These are phyloP conservation scores for Chrysosporium keratinophilum DNA, from an alignment of 2,329 filamentous ascomycete genomes.

Conservation along the genomic window DNA sequence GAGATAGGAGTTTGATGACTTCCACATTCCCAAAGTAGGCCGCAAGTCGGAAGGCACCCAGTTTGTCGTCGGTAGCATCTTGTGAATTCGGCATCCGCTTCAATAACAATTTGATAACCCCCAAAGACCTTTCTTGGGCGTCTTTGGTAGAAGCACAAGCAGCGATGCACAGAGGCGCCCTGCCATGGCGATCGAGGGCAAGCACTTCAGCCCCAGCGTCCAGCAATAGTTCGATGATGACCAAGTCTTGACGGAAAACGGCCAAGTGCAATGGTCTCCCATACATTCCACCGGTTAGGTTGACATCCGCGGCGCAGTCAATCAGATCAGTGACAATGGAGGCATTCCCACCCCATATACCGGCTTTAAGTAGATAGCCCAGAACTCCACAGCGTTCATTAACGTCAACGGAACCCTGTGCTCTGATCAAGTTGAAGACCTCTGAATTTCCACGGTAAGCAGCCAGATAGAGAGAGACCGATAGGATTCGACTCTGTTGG, in stretches of 20 bases:
- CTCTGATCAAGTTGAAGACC: background rate
- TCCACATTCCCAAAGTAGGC: background rate
- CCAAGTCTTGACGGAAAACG: background rate
- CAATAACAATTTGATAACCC: background rate
- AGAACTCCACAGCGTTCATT: background rate
- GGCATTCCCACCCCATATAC: background rate
- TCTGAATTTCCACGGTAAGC: background rate
- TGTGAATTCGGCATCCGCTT: background rate
- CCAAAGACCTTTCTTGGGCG: background rate
- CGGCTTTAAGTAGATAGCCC: background rate
- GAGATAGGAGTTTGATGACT: background rate
- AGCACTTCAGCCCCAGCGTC: background rate
- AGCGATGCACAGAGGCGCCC: background rate
- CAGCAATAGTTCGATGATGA: background rate
- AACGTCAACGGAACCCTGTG: background rate
- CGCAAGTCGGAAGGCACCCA: background rate
- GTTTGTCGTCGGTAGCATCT: background rate
- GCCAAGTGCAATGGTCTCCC: background rate
- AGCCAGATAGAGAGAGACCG: background rate
- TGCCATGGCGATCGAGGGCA: background rate
- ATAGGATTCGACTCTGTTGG: background rate
- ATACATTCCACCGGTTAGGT: background rate
- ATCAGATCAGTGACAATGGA: background rate
- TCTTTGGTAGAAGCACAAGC: background rate
- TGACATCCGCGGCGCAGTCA: background rate